Evolutionary conservation across 352 stramenopile species (phyloP).

Genomic region (Pythium guiyangense): DNA sequence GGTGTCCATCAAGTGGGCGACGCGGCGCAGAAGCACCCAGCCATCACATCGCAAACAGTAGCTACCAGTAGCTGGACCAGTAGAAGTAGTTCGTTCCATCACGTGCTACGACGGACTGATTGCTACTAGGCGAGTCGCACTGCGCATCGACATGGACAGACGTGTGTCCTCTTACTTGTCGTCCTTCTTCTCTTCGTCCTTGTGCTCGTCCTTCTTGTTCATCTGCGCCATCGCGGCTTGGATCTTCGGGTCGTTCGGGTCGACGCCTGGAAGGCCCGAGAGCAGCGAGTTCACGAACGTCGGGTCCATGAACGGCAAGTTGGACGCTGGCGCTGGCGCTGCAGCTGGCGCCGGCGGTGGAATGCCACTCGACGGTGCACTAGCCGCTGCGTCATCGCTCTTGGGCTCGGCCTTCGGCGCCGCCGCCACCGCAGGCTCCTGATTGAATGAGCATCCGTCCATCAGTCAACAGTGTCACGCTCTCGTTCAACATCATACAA

Average conservation of each 20-base stretch:
- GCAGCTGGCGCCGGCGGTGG: conserved; percentile 43
- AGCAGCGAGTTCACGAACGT: conserved; percentile 89
- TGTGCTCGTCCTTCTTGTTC: conserved; percentile 76
- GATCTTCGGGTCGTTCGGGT: conserved; percentile 92
- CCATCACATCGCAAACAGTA: too few species aligned
- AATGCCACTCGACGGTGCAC: conserved; percentile 10
- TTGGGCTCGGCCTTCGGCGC: conserved; percentile 19
- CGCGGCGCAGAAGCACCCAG: too few species aligned
- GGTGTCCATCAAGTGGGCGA: too few species aligned
- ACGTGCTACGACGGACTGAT: too few species aligned
- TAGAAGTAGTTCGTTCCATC: too few species aligned
- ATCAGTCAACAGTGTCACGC: neutral
- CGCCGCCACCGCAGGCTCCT: conserved; percentile 4
- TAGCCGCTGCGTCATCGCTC: conserved; percentile 3
- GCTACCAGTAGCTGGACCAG: too few species aligned
- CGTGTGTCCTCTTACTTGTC: conserved; percentile 38
- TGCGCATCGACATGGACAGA: too few species aligned
- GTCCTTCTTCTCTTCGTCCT: conserved; percentile 80
- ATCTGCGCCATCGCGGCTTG: conserved; percentile 88
- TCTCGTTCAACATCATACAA: neutral
- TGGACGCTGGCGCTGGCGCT: conserved; percentile 62
- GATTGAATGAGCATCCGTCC: neutral
- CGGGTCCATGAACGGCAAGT: conserved; percentile 87
- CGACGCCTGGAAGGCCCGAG: conserved; percentile 83
- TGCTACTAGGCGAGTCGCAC: neutral